phyloP scores from a whole-genome alignment of 306 rosid species.

The Acmispon strigosus region DNA sequence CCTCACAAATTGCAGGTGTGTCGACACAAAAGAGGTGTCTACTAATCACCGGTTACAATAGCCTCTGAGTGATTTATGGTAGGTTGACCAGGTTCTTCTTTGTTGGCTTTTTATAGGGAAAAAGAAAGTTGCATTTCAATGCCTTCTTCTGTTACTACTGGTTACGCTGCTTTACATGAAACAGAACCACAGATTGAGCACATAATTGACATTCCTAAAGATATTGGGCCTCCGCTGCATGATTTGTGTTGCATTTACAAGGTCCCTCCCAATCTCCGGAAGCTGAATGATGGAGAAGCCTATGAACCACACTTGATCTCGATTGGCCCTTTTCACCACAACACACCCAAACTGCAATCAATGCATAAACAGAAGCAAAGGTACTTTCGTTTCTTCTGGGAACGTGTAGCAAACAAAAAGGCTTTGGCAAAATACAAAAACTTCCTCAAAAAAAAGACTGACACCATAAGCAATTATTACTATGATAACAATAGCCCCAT shows the following conservation, averaged over 20 bases:
- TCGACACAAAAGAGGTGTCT: no score
- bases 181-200: not conserved
- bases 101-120: not conserved
- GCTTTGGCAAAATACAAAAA: not conserved
- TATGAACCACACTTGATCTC: slow-evolving; percentile 21
- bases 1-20: no score
- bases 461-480: not conserved
- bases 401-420: not conserved
- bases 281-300: slow-evolving; percentile 1
- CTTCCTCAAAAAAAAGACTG: not conserved
- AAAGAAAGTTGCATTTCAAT: not conserved
- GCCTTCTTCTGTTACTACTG: not conserved
- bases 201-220: slow-evolving; percentile 6
- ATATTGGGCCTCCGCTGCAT: not conserved
- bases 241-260: slow-evolving; percentile 21
- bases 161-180: not conserved
- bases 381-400: slow-evolving; percentile 6
- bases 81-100: not conserved
- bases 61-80: not conserved
- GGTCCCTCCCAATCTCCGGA: slow-evolving; percentile 4
- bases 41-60: no score
- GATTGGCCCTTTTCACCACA: slow-evolving; percentile 19
- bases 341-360: not conserved
- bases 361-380: slow-evolving; percentile 4
- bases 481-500: not conserved